Evolutionary conservation across 306 rosid species (phyloP), one percentile per base, ranked within the genome.

Genomic region (Benincasa hispida): DNA sequence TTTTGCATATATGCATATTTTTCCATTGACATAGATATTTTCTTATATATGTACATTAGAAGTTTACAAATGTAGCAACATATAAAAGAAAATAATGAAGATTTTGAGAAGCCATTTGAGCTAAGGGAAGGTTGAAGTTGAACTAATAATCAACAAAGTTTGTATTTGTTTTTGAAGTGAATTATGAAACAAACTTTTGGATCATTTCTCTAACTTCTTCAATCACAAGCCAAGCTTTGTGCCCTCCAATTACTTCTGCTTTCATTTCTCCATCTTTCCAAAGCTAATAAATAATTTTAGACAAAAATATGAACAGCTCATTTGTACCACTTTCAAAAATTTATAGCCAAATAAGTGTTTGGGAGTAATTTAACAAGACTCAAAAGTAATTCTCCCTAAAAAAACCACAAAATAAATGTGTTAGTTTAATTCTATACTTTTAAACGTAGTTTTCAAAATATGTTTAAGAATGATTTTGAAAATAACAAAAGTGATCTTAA

Each of bases 211-310:
- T 85, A 12, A 92, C 97, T 86, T 94, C 97, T 75, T 94, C 94
- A 9, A 85, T 80, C 61, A 93, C 98, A 79, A 90, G 82, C 99
- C 97, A 92, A 0, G 88, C 96, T 82, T 89, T 84, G 63, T 94
- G 99, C 61, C 96, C 97, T 61, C 97, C 97, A 59, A 91, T 87
- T 0, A 91, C 93, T 88, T 94, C 96, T 54, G 72, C 93, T 75
- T 91, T 92, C 87, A 88, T 87, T 80, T 94, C 95, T 72, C 99
- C 97, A 79, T 94, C 96, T 81, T 90, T 90, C 97, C 99, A 94
- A 48, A 94, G 28, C 97, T 90, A 51, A 32, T 51, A 74, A 19
- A 42, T 17, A 30, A 62, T 14, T 45, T 45, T 58, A 4, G 0
- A 32, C 30, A 2, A 62, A 30, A 32, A 2, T 28, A 45, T 45